Base-by-base conservation (phyloP, 306 rosid genomes). In the Phaseolus lunatus region DNA sequence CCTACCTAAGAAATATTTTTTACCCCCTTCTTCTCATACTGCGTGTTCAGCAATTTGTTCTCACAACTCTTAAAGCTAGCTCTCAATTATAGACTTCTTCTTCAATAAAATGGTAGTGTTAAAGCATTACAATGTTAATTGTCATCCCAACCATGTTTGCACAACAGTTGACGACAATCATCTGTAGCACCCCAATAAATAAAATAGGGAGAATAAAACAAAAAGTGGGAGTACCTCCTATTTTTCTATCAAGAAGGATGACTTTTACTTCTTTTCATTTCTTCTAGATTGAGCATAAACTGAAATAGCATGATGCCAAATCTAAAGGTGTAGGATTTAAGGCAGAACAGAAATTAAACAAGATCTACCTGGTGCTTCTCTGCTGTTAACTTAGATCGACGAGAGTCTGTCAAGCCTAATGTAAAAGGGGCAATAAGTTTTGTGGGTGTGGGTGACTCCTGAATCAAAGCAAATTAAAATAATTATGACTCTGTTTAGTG, bases 361-460 rank as follows among this genome's bases (percentile, higher is more conserved):
- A 77, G 72, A 79, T 16, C 58, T 70, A 95, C 99, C 97, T 91
- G 99, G 78, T 91, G 92, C 82, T 85, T 92, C 85, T 92, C 98
- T 43, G 86, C 89, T 2, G 89, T 84, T 63, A 90, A 77, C 83
- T 89, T 95, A 20, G 94, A 53, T 78, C 89, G 96, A 26, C 86
- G 96, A 75, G 97, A 88, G 84, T 95, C 99, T 10, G 99, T 86
- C 58, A 85, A 71, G 77, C 87, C 85, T 48, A 85, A 84, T 70
- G 93, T 78, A 77, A 66, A 87, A 4, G 97, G 81, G 70, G 84
- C 62, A 54, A 88, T 80, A 67, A 82, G 78, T 84, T 92, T 95
- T 73, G 98, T 85, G 26, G 98, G 98, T 8, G 99, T 92, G 58
- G 99, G 96, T 64, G 98, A 85, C 79, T 92, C 99, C 99, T 95